phyloP scores from a whole-genome alignment of 2,329 filamentous ascomycete genomes.

The Cordyceps cateniannulata region DNA sequence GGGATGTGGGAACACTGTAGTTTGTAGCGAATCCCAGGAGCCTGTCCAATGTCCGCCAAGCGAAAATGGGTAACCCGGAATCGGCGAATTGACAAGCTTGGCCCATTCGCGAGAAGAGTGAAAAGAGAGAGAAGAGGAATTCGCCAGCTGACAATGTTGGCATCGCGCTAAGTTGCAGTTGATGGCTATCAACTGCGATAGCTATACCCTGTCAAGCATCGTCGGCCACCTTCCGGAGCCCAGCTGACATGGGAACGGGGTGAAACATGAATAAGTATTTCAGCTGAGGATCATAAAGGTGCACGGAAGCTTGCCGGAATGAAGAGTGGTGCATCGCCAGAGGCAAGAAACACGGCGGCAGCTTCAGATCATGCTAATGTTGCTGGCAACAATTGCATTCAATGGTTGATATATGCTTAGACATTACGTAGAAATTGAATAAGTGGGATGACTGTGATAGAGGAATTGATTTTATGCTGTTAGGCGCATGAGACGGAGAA shows the following conservation, averaged over 20 bases:
- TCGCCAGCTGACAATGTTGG: neutral
- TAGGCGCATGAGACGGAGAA: neutral
- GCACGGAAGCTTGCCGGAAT: neutral
- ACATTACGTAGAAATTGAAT: neutral
- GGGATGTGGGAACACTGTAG: neutral
- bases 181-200: neutral
- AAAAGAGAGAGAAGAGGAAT: neutral
- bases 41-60: neutral
- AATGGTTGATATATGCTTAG: neutral
- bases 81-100: slow-evolving; percentile 1
- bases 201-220: neutral
- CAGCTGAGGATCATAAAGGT: neutral
- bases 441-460: neutral
- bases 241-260: neutral
- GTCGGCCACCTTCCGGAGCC: neutral
- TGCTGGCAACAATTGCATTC: neutral
- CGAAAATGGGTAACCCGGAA: neutral
- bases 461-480: neutral
- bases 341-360: neutral
- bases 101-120: neutral
- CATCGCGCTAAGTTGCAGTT: neutral
- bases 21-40: neutral
- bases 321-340: neutral
- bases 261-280: neutral
- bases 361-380: neutral